A percentile compares a stretch with the other conserved stretches of the same genome.
These are phyloP conservation scores for Mucor racemosus DNA, from an alignment of 371 early-diverging fungal genomes.

Conservation along the genomic window DNA sequence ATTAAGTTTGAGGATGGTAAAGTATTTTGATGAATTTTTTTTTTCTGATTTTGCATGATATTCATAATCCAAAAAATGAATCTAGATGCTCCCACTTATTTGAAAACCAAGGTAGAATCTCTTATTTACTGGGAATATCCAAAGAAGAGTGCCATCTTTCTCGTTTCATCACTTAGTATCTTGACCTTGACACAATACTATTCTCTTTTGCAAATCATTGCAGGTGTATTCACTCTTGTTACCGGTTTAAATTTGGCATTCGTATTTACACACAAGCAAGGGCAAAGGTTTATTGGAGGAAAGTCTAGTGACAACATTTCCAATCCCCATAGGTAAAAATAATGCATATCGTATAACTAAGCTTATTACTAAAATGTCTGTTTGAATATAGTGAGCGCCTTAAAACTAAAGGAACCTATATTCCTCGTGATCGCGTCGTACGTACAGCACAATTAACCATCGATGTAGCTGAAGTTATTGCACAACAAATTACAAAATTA, in stretches of 20 bases:
- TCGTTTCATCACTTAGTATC: slow-evolving; percentile 38
- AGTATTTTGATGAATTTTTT: neutral
- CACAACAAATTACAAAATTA: slow-evolving; percentile 54
- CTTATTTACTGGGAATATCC: slow-evolving; percentile 65
- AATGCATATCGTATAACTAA: neutral
- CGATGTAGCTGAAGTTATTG: slow-evolving; percentile 53
- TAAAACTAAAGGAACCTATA: slow-evolving; percentile 31
- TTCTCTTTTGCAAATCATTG: slow-evolving; percentile 59
- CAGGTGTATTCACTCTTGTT: slow-evolving; percentile 52
- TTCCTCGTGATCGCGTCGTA: slow-evolving; percentile 47
- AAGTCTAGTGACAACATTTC: slow-evolving; percentile 43
- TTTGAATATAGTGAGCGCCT: slow-evolving; percentile 35
- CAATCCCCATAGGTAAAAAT: slow-evolving; percentile 47
- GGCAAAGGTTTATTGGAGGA: slow-evolving; percentile 42
- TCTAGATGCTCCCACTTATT: slow-evolving; percentile 50
- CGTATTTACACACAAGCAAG: slow-evolving; percentile 57
- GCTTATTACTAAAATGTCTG: neutral
- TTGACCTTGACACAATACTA: slow-evolving; percentile 58
- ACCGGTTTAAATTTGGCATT: slow-evolving; percentile 59
- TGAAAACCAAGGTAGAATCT: slow-evolving; percentile 49
- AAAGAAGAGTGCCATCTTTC: slow-evolving; percentile 41
- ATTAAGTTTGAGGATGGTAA: slow-evolving; percentile 58
- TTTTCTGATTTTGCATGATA: neutral
- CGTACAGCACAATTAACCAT: slow-evolving; percentile 42
- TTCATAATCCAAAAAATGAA: neutral